Conservation (phyloP, 225 moss, liverwort and hornwort species). For the Rhytidiadelphus loreus region DNA sequence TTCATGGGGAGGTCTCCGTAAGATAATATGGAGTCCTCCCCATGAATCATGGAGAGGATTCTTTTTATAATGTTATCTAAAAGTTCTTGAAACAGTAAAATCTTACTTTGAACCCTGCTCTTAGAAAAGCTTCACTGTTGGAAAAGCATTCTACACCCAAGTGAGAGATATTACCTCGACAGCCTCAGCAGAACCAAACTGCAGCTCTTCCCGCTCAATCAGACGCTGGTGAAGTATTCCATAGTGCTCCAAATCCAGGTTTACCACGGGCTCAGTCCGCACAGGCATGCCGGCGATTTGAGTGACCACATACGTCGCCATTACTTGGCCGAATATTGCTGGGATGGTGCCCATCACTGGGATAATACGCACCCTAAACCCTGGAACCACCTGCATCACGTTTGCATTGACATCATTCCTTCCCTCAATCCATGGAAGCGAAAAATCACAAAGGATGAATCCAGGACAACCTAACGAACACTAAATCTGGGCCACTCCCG, state of each 20-base stretch:
- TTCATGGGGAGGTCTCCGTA: background rate
- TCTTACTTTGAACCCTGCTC: background rate
- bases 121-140: background rate
- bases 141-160: background rate
- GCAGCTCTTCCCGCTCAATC: slow-evolving; percentile 79
- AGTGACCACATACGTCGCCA: slow-evolving; percentile 95
- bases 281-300: slow-evolving; percentile 80
- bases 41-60: background rate
- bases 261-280: slow-evolving; percentile 83
- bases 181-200: slow-evolving; percentile 72
- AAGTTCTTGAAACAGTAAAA: background rate
- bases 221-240: slow-evolving; percentile 74
- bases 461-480: background rate
- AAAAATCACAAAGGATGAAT: background rate
- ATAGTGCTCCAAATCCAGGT: slow-evolving; percentile 93
- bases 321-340: slow-evolving; percentile 96
- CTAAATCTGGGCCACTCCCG: background rate
- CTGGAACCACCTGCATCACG: slow-evolving; percentile 80
- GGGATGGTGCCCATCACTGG: slow-evolving; percentile 98
- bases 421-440: background rate
- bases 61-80: background rate
- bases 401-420: background rate
- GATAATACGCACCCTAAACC: slow-evolving; percentile 93
- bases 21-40: background rate
- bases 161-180: slow-evolving; percentile 58